Evolutionary conservation across 257 asterid species (phyloP), one percentile per base, ranked within the genome.

Genomic region (Lavandula angustifolia): DNA sequence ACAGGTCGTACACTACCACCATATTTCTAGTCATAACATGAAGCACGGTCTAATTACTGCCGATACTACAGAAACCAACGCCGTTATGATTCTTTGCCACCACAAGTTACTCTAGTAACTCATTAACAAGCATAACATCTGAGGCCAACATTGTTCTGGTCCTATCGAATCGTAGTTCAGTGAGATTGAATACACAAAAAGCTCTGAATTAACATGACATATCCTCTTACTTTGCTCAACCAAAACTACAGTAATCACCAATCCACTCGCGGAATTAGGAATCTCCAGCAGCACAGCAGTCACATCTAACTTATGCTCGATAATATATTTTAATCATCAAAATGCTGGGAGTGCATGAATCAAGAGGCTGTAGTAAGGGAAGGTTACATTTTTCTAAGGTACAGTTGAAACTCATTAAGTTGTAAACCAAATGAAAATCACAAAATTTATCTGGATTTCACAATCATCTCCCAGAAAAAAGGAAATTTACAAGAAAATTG

Each of bases 391-490:
- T 29, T 44, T 32, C 16, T 44, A 46, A 34, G 66, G 34, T 6
- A 51, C 35, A 37, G 27, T 40, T 43, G 33, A 11, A 29, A 42
- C 13, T 38, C 44, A 27, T 9, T 16, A 31, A 3, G 8, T 1
- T 48, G 54, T 11, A 16, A 42, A 33, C 33, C 71, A n/a, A 47
- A 16, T 41, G 48, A 32, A 66, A 66, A 6, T 29, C 34, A 32
- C 34, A 38, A 16, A 60, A 41, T n/a, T 10, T 12, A 46, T 48
- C 16, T 5, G 29, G 22, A 16, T 49, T 41, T 41, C 42, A 60
- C 60, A 54, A 22, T 17, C 34, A 67, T 67, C 59, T 27, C 32
- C 41, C 2, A 4, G 7, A 33, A 69, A 31, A 11, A 34, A 29
- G 55, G 40, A 33, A 37, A 41, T 16, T 8, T 4, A 43, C 17